These are phyloP conservation scores for Phytophthora pinifolia DNA, from an alignment of 352 stramenopile species.

Conservation along the genomic window DNA sequence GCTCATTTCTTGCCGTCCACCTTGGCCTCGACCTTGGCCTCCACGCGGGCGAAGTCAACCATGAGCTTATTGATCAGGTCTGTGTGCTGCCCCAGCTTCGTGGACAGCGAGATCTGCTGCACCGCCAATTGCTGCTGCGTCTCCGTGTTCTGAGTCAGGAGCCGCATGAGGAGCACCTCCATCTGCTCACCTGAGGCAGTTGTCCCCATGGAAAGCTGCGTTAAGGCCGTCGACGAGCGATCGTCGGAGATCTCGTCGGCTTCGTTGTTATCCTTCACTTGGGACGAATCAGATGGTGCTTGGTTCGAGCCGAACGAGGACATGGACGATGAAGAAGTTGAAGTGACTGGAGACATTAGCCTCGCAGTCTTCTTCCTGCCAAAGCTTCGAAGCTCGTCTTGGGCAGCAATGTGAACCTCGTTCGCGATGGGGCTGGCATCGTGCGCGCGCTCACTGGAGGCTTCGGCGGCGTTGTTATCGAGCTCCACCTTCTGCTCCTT, in stretches of 20 bases:
- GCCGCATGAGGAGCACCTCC: conserved; percentile 74
- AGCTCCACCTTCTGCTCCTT: conserved; percentile 3
- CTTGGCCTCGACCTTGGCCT: conserved; percentile 70
- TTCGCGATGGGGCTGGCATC: not conserved
- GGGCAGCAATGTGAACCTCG: conserved; percentile 4
- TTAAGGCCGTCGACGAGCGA: conserved; percentile 22
- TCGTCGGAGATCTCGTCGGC: conserved; percentile 1
- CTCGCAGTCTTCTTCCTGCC: conserved; percentile 10
- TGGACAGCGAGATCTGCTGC: conserved; percentile 73
- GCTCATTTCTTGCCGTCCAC: conserved; percentile 28
- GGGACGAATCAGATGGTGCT: conserved; percentile 5
- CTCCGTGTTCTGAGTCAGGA: conserved; percentile 83
- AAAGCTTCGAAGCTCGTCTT: conserved; percentile 21
- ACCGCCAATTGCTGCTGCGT: conserved; percentile 80
- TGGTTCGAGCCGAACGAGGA: conserved; percentile 27
- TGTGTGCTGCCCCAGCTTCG: conserved; percentile 65
- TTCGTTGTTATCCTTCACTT: conserved; percentile 10
- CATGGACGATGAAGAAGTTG: conserved; percentile 35
- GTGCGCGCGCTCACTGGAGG: conserved; percentile 7
- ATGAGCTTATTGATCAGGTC: conserved; percentile 79
- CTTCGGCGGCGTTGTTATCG: conserved; percentile 8
- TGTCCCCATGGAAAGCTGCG: conserved; percentile 31
- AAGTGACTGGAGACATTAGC: conserved; percentile 22
- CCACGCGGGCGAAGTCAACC: conserved; percentile 71
- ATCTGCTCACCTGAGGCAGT: conserved; percentile 43